phyloP scores from a whole-genome alignment of 208 protist species.

The Crithidia acanthocephali region DNA sequence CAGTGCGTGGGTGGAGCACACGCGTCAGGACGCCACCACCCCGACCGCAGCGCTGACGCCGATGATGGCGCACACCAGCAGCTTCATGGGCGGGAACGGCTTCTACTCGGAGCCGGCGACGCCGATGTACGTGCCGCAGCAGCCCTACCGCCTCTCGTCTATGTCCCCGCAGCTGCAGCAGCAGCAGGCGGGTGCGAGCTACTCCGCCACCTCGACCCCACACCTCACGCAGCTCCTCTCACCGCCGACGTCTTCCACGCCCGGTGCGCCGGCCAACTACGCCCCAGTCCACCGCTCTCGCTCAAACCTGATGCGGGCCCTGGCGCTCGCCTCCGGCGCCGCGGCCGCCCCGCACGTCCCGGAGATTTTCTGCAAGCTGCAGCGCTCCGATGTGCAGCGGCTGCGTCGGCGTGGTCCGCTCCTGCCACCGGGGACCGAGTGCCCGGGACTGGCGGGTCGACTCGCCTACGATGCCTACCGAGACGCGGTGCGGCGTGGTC shows the following conservation, averaged over 20 bases:
- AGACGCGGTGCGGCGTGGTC: conserved; percentile 17
- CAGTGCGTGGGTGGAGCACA: conserved; percentile 30
- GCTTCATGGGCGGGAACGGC: neutral
- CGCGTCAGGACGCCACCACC: neutral
- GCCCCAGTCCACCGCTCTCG: conserved; percentile 1
- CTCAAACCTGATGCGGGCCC: conserved; percentile 1
- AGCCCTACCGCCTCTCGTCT: conserved; percentile 1
- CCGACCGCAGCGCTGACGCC: conserved; percentile 13
- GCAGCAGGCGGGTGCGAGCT: neutral
- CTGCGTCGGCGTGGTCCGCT: conserved; percentile 10
- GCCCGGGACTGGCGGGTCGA: conserved; percentile 22
- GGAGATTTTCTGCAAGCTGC: conserved; percentile 28
- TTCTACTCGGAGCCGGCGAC: conserved; percentile 19
- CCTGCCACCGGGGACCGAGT: conserved; percentile 18
- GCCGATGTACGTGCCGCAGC: conserved; percentile 16
- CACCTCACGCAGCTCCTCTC: conserved; percentile 1
- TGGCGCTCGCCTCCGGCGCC: neutral
- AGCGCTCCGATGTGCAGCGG: conserved; percentile 28
- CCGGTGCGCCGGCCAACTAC: neutral
- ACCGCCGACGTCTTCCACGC: neutral
- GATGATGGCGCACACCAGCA: conserved; percentile 6
- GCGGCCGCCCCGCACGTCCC: conserved; percentile 1
- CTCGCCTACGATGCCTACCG: conserved; percentile 35
- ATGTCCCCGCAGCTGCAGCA: neutral
- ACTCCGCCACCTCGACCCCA: conserved; percentile 20